Conservation (phyloP, 805 yeast species). For the Lipomyces yamadae region DNA sequence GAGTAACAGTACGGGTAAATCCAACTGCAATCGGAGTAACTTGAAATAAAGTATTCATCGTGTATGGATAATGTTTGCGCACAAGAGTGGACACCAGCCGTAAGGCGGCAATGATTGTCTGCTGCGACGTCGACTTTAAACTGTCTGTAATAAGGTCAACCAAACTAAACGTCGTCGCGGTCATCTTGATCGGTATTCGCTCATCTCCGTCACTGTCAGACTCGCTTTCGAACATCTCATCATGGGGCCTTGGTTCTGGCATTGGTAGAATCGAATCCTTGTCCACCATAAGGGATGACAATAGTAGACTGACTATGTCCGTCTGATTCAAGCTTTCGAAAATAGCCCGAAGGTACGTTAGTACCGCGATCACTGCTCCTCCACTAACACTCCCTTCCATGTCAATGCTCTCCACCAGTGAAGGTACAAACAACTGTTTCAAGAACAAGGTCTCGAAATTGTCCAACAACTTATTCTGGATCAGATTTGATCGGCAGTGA, state of each 20-base stretch:
- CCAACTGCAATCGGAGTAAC: constrained; percentile 23
- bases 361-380: constrained; percentile 38
- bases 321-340: constrained; percentile 33
- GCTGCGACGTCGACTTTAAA: constrained; percentile 35
- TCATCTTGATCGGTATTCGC: neutral
- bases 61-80: constrained; percentile 41
- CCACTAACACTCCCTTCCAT: constrained; percentile 23
- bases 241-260: neutral
- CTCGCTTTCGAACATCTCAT: neutral
- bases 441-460: constrained; percentile 42
- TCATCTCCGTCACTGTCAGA: neutral
- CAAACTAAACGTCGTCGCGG: constrained; percentile 25
- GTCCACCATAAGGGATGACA: constrained; percentile 6
- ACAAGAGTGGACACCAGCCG: constrained; percentile 40
- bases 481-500: constrained; percentile 33
- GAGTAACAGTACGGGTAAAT: constrained; percentile 24
- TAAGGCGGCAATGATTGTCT: constrained; percentile 34
- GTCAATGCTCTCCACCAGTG: constrained; percentile 39
- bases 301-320: constrained; percentile 19
- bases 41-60: constrained; percentile 28
- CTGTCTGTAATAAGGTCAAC: constrained; percentile 33
- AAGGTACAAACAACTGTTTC: constrained; percentile 42
- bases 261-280: neutral
- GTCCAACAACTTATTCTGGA: constrained; percentile 33
- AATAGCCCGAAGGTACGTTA: constrained; percentile 40